A percentile compares a stretch with the other conserved stretches of the same genome.
Conservation (phyloP, 371 early-diverging fungal genomes). For the Lichtheimia hyalospora region DNA sequence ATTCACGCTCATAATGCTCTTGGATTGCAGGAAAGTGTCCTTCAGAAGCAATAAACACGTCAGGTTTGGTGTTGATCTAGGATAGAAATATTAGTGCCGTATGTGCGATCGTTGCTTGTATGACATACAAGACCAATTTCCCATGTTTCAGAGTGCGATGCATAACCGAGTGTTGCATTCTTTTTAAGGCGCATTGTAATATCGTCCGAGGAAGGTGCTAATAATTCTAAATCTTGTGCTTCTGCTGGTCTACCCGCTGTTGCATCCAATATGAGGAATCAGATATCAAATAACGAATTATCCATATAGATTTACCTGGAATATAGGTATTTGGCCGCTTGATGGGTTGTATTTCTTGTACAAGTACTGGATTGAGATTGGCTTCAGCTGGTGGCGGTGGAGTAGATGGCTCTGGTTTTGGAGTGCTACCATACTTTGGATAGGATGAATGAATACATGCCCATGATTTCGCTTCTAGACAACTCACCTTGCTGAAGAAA, state of each 20-base stretch:
- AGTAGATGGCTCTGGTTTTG: too few species aligned
- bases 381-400: constrained; percentile 16
- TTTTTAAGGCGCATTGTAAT: constrained; percentile 24
- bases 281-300: background rate
- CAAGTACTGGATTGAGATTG: constrained; percentile 4
- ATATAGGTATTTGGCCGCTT: constrained; percentile 10
- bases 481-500: background rate
- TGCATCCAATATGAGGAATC: background rate
- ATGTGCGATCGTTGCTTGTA: background rate
- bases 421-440: too few species aligned
- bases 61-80: constrained; percentile 45
- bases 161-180: constrained; percentile 13
- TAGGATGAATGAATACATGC: background rate
- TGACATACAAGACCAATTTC: constrained; percentile 32
- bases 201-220: constrained; percentile 38
- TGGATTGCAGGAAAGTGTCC: constrained; percentile 28
- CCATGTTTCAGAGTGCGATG: constrained; percentile 26
- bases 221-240: constrained; percentile 21
- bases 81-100: background rate
- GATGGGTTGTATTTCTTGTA: constrained; percentile 7
- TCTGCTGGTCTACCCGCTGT: background rate
- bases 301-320: constrained; percentile 7
- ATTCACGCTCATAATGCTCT: constrained; percentile 44
- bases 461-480: background rate
- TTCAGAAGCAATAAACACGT: constrained; percentile 42